phyloP scores from a whole-genome alignment of 2,329 filamentous ascomycete genomes.

The Fusarium luffae region DNA sequence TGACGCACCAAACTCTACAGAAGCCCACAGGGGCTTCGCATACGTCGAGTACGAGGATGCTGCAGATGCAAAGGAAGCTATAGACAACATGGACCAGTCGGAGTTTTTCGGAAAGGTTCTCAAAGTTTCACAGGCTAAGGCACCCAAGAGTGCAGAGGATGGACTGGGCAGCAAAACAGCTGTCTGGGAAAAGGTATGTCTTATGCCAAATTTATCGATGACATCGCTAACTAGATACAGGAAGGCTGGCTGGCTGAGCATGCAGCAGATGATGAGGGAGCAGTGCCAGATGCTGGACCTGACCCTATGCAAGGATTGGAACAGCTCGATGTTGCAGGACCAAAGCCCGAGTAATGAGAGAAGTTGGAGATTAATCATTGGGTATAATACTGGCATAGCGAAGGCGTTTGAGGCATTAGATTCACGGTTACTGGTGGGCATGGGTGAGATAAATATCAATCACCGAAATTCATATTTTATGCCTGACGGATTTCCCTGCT shows the following conservation, averaged over 20 bases:
- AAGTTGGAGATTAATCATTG: conserved; percentile 27
- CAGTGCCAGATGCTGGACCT: conserved; percentile 64
- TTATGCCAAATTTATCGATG: not conserved
- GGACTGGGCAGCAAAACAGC: conserved; percentile 93
- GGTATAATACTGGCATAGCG: conserved; percentile 56
- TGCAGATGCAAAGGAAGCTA: conserved; percentile 90
- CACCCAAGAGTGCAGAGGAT: conserved; percentile 87
- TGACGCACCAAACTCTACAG: conserved; percentile 80
- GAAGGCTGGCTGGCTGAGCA: conserved; percentile 94
- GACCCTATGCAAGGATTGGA: conserved; percentile 98
- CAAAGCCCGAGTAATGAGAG: conserved; percentile 72
- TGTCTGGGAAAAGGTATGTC: conserved; percentile 92
- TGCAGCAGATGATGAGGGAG: conserved; percentile 62
- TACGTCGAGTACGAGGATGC: conserved; percentile 94
- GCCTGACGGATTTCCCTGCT: conserved; percentile 41
- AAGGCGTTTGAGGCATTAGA: conserved; percentile 55
- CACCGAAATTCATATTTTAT: conserved; percentile 43
- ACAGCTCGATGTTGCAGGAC: conserved; percentile 92
- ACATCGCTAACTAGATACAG: conserved; percentile 58
- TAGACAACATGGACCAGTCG: conserved; percentile 99
- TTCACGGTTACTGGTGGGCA: conserved; percentile 38
- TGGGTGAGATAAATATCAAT: conserved; percentile 42
- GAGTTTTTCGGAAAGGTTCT: conserved; percentile 93
- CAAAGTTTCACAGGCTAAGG: conserved; percentile 91
- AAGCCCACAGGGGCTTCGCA: conserved; percentile 90